Conservation (phyloP, 768 basidiomycete genomes). For the Xerocomellus intermedius region DNA sequence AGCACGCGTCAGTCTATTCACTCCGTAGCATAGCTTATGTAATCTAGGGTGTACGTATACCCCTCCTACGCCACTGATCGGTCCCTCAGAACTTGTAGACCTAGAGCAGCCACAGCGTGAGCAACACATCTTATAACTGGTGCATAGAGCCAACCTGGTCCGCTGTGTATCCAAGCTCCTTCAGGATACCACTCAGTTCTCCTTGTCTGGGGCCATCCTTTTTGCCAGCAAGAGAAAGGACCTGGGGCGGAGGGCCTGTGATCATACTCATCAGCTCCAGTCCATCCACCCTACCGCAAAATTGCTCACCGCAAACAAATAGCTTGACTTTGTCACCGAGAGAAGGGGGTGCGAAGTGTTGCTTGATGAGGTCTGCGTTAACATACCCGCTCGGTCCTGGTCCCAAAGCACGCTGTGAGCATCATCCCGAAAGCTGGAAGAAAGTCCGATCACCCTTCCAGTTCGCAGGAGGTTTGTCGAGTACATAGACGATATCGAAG, state of each 20-base stretch:
- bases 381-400: conserved; percentile 74
- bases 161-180: conserved; percentile 80
- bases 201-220: conserved; percentile 87
- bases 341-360: conserved; percentile 63
- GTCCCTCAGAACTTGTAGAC: conserved; percentile 41
- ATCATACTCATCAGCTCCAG: neutral
- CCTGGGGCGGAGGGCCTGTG: conserved; percentile 78
- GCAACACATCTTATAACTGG: neutral
- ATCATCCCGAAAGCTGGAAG: neutral
- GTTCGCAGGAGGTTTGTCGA: conserved; percentile 67
- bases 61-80: neutral
- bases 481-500: conserved; percentile 80
- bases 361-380: conserved; percentile 65
- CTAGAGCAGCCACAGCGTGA: conserved; percentile 19
- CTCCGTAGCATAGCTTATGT: conserved; percentile 23
- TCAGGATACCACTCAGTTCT: conserved; percentile 74
- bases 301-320: conserved; percentile 76
- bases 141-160: conserved; percentile 62
- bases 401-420: conserved; percentile 5
- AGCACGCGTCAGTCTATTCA: conserved; percentile 25
- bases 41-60: conserved; percentile 20
- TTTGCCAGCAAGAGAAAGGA: conserved; percentile 83
- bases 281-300: neutral
- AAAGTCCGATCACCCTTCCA: conserved; percentile 53
- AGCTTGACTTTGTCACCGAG: conserved; percentile 80